A percentile compares a stretch with the other conserved stretches of the same genome.
These are phyloP conservation scores for Neurospora sp. DNA, from an alignment of 495 filamentous ascomycete species.

Conservation along the genomic window DNA sequence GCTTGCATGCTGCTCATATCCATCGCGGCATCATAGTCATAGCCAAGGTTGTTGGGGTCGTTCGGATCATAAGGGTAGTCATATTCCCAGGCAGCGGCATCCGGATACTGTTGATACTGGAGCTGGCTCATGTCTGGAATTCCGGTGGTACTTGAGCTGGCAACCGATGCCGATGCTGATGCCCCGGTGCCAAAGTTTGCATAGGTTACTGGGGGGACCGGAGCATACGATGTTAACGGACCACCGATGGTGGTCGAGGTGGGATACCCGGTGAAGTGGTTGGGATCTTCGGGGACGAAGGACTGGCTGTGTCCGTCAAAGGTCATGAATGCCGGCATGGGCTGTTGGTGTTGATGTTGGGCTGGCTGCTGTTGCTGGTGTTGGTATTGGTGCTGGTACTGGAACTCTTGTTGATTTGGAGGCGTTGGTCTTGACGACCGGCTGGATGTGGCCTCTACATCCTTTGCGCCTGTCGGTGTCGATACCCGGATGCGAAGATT, in stretches of 20 bases:
- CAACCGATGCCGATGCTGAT: neutral
- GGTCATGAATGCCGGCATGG: neutral
- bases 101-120: neutral
- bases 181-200: neutral
- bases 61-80: neutral
- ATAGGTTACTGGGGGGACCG: neutral
- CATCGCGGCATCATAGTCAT: neutral
- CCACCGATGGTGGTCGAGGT: neutral
- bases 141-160: neutral
- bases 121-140: neutral
- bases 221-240: neutral
- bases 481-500: constrained; percentile 23
- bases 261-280: constrained; percentile 1
- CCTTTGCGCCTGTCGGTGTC: constrained; percentile 18
- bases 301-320: constrained; percentile 3
- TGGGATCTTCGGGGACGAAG: constrained; percentile 2
- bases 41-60: neutral
- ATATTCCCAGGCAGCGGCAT: neutral
- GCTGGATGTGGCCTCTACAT: constrained; percentile 9
- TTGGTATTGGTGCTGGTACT: neutral
- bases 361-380: neutral
- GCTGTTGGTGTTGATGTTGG: neutral
- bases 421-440: neutral
- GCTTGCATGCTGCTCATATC: neutral
- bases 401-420: neutral